A percentile compares a stretch with the other conserved stretches of the same genome.
Conservation (phyloP, 2,329 filamentous ascomycete species). For the Chrysoporthe deuterocubensis region DNA sequence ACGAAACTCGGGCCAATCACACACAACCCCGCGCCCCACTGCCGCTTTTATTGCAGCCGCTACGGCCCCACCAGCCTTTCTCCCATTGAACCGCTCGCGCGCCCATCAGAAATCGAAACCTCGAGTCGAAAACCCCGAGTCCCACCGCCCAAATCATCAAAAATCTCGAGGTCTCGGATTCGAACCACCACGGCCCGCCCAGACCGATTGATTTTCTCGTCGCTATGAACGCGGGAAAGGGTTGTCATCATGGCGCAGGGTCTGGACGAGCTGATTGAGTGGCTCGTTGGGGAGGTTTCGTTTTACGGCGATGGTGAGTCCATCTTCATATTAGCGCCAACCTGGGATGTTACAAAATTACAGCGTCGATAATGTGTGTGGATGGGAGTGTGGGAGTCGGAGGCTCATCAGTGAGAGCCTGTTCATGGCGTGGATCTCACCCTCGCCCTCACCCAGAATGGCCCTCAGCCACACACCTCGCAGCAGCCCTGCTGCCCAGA, state of each 20-base stretch:
- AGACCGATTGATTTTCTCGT: conserved; percentile 31
- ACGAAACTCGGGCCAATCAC: not conserved
- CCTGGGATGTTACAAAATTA: not conserved
- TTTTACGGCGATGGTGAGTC: conserved; percentile 49
- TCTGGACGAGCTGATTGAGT: conserved; percentile 50
- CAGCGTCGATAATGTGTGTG: not conserved
- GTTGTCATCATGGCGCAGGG: conserved; percentile 42
- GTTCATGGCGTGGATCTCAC: not conserved
- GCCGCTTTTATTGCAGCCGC: not conserved
- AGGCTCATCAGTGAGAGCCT: not conserved
- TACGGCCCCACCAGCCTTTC: not conserved
- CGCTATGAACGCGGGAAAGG: conserved; percentile 30
- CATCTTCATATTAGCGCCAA: not conserved
- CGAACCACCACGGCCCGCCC: conserved; percentile 30
- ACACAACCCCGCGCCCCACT: not conserved
- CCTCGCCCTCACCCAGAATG: not conserved
- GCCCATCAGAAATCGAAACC: not conserved
- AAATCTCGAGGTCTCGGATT: conserved; percentile 28
- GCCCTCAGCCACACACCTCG: not conserved
- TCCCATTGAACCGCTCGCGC: not conserved
- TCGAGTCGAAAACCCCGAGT: not conserved
- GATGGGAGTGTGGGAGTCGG: not conserved
- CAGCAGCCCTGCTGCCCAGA: conserved; percentile 1
- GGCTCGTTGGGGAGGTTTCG: conserved; percentile 48
- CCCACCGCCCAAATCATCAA: conserved; percentile 19